Base-by-base conservation (phyloP, 1,284 basidiomycete species). In the Irpex sp. region DNA sequence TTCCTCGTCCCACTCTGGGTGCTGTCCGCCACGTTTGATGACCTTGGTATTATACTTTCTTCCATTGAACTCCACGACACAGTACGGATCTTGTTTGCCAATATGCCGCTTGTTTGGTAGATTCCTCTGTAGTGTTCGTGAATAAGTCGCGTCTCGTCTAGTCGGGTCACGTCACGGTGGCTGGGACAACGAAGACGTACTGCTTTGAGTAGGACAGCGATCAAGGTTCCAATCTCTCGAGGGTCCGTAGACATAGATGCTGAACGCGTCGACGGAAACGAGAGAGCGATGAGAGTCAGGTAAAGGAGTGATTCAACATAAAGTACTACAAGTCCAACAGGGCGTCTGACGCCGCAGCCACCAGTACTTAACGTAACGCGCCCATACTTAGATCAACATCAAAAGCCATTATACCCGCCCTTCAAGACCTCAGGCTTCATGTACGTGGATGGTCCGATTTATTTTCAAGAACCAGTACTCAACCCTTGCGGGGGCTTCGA, bases 1-100 rank as follows among this genome's bases (percentile, higher is more conserved):
- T 78, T 99, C 97, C 72, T 97, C 95, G 74, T 99, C 97, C 97
- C 97, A 99, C 75, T 94, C 93, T 6, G 97, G 97, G 75, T 97
- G 95, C 75, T 99, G 97, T 3, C 97, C 97, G 59, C 97, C 97
- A 46, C 95, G 90, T 74, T 94, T 96, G 76, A 98, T 93, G 6
- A 95, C 87, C 75, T 92, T 92, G 35, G 97, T 96, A 58, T 90
- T 85, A 61, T 88, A 86, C 71, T 88, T 95, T 76, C 94, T 88
- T 54, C 88, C 87, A 70, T 92, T 91, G 63, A 95, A 81, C 5
- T 82, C 79, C 47, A 98, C 83, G 26, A 89, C 81, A 70, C 95
- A 97, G 76, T 96, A 99, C 0, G 97, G 97, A 74, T 98, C 95
- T 77, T 99, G 97, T 76, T 99, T 99, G 68, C 97, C 95, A 60